A percentile compares a stretch with the other conserved stretches of the same genome.
Evolutionary conservation across 805 yeast species (phyloP).

Genomic region (Hanseniaspora singularis): DNA sequence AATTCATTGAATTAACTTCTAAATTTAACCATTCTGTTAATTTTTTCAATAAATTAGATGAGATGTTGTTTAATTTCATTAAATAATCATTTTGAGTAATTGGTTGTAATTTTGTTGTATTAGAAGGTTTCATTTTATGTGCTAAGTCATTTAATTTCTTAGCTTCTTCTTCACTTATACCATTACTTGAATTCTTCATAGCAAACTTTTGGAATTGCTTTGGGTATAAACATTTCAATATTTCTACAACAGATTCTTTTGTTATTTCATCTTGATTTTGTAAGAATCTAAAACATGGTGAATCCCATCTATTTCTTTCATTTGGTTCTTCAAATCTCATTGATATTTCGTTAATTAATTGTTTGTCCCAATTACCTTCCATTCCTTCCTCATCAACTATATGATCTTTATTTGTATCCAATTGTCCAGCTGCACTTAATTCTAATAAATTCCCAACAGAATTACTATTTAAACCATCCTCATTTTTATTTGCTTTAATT

Average conservation of each 20-base stretch:
- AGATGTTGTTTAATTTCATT: slow-evolving; percentile 7
- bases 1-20: slow-evolving; percentile 11
- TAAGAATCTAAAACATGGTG: slow-evolving; percentile 68
- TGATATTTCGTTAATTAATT: slow-evolving; percentile 51
- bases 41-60: slow-evolving; percentile 30
- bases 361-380: slow-evolving; percentile 46
- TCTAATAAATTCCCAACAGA: slow-evolving; percentile 7
- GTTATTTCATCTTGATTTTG: slow-evolving; percentile 32
- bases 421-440: slow-evolving; percentile 14
- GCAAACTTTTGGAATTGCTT: slow-evolving; percentile 17
- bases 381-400: slow-evolving; percentile 22
- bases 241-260: slow-evolving; percentile 43
- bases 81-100: slow-evolving; percentile 60
- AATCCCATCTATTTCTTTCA: slow-evolving; percentile 72
- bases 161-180: slow-evolving; percentile 21
- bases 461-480: slow-evolving; percentile 48
- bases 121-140: slow-evolving; percentile 58
- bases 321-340: slow-evolving; percentile 93
- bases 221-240: slow-evolving; percentile 49
- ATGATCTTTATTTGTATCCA: slow-evolving; percentile 18
- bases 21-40: slow-evolving; percentile 48
- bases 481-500: slow-evolving; percentile 50
- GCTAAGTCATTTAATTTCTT: slow-evolving; percentile 34
- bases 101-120: slow-evolving; percentile 72
- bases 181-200: slow-evolving; percentile 11